Evolutionary conservation across 2,329 filamentous ascomycete species (phyloP), one percentile per base, ranked within the genome.

Genomic region (Fusarium graminum): DNA sequence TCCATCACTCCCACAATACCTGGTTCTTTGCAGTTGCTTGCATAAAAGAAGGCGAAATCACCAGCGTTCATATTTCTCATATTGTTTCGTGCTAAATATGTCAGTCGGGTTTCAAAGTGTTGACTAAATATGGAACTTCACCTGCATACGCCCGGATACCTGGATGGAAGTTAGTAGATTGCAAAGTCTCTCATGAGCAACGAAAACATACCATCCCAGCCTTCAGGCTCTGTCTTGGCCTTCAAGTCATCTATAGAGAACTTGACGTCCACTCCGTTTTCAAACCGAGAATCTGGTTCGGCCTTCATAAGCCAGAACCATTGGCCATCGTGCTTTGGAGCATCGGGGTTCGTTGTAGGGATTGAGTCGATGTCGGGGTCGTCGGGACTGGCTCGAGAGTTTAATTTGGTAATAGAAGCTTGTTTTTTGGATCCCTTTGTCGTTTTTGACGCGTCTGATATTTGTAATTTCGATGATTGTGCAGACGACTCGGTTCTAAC

Each of bases 21-120:
- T 0, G 94, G 93, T 25, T 90, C 86, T 76, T 96, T 97, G 79
- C 92, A 95, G 73, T 95, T 97, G 44, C 92, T 97, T 79, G 97
- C 94, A 76, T 98, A 98, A 81, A 99, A 98, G 80, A 99, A 98
- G 26, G 93, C 94, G 30, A 94, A 83, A 74, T 99, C 95, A 49
- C 94, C 94, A 55, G 89, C 88, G 72, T 92, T 93, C 95, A 99
- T 99, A 10, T 88, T 87, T 29, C 92, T 88, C 80, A 99, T 89
- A 75, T 97, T 93, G 74, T 97, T 98, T 26, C 92, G 88, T 8
- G 94, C 94, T 78, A 4, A 0, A 4, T 1, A 29, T 4, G 49
- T 71, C 14, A 73, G 59, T 46, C 1, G 1, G 3, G 7, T 2
- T 1, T 2, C 7, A 14, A 0, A 0, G 4, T 1, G 12, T n/a